These are phyloP conservation scores for Lodderomyces orthopsilosis DNA, from an alignment of 1,139 yeast genomes.

Conservation along the genomic window DNA sequence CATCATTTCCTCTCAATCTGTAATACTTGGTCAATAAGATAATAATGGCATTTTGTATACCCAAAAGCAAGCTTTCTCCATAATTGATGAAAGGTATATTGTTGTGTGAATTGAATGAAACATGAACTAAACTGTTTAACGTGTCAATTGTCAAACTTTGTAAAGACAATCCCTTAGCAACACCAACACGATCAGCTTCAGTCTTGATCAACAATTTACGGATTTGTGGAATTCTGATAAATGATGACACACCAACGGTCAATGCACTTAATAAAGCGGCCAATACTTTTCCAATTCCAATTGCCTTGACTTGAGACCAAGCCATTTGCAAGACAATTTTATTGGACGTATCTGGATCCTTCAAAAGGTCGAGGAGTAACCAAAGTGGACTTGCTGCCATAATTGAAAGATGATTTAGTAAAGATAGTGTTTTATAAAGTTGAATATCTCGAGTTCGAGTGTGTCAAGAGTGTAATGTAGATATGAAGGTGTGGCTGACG, in stretches of 20 bases:
- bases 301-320: conserved; percentile 32
- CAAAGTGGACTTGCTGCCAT: conserved; percentile 17
- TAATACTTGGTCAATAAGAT: conserved; percentile 39
- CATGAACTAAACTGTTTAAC: conserved; percentile 40
- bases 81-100: conserved; percentile 38
- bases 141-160: conserved; percentile 39
- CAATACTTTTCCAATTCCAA: conserved; percentile 37
- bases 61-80: conserved; percentile 43
- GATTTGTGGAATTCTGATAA: conserved; percentile 45
- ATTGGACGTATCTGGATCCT: conserved; percentile 42
- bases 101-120: conserved; percentile 38
- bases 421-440: too few relatives aligned
- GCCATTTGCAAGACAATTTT: conserved; percentile 40
- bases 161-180: conserved; percentile 40
- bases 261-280: conserved; percentile 34
- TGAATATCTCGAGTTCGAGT: too few relatives aligned
- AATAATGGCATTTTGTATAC: conserved; percentile 39
- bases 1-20: conserved; percentile 20
- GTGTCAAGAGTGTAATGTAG: too few relatives aligned
- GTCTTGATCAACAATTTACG: conserved; percentile 28
- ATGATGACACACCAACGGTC: conserved; percentile 41
- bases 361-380: conserved; percentile 30
- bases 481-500: not conserved
- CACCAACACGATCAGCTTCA: conserved; percentile 27
- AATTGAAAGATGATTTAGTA: not conserved